A percentile compares a stretch with the other conserved stretches of the same genome.
These are phyloP conservation scores for Teunomyces kruisii DNA, from an alignment of 805 yeast species.

Conservation along the genomic window DNA sequence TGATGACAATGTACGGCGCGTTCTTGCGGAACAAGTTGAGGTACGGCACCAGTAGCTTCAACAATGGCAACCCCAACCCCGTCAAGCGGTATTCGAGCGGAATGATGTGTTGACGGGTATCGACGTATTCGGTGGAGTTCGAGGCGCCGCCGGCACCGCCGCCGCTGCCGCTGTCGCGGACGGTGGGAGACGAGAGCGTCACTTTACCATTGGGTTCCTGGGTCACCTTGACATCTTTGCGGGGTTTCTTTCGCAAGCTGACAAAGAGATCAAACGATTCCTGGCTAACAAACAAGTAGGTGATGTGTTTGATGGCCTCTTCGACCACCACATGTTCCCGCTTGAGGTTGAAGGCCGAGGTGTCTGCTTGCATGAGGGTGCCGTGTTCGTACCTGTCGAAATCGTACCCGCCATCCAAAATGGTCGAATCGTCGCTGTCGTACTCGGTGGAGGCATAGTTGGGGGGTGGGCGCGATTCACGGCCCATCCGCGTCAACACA, in stretches of 20 bases:
- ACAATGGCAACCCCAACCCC: constrained; percentile 39
- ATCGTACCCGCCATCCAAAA: constrained; percentile 14
- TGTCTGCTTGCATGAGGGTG: constrained; percentile 19
- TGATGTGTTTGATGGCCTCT: constrained; percentile 30
- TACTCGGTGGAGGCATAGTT: not conserved
- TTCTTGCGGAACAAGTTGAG: constrained; percentile 34
- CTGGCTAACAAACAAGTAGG: constrained; percentile 30
- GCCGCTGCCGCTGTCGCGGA: too few species aligned
- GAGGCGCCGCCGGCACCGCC: not conserved
- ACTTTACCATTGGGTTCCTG: constrained; percentile 21
- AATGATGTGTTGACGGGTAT: constrained; percentile 29
- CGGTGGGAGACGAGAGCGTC: not conserved
- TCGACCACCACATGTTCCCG: constrained; percentile 30
- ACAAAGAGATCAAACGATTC: constrained; percentile 31
- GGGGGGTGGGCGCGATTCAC: not conserved
- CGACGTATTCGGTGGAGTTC: constrained; percentile 14
- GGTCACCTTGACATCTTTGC: constrained; percentile 18
- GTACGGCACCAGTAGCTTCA: constrained; percentile 37
- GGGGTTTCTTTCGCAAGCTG: constrained; percentile 21
- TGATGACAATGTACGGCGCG: constrained; percentile 34
- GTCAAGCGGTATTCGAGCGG: constrained; percentile 29
- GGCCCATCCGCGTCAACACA: constrained; percentile 30
- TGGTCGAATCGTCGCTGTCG: constrained; percentile 13
- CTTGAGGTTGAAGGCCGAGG: constrained; percentile 25
- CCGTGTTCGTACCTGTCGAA: not conserved